Conservation (phyloP, 208 protist genomes). For the Leishmania turanica region DNA sequence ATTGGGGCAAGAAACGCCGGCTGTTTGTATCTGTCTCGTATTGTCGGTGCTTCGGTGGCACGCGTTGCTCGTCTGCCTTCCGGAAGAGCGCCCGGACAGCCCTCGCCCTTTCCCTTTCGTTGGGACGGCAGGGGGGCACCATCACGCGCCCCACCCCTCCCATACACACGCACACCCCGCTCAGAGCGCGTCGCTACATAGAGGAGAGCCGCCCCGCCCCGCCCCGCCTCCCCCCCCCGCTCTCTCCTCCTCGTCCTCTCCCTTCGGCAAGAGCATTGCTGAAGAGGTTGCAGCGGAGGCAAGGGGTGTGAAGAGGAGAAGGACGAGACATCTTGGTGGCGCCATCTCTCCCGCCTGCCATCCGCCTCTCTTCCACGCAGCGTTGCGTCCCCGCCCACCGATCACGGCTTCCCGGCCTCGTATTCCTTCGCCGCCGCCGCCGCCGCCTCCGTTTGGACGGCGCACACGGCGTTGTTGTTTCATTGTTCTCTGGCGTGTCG, state of each 20-base stretch:
- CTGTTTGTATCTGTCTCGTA: neutral
- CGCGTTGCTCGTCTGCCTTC: neutral
- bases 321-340: neutral
- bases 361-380: neutral
- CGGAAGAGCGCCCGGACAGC: neutral
- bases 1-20: neutral
- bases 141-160: neutral
- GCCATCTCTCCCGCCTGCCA: neutral
- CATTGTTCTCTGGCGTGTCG: neutral
- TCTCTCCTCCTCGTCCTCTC: too few relatives aligned
- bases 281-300: neutral
- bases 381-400: neutral
- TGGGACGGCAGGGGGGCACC: neutral
- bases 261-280: neutral
- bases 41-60: neutral
- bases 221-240: too few relatives aligned
- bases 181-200: neutral
- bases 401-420: too few relatives aligned
- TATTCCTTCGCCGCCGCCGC: neutral
- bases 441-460: neutral
- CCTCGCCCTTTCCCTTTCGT: neutral
- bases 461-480: neutral
- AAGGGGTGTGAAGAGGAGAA: neutral
- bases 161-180: neutral
- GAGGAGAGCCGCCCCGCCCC: neutral